These are phyloP conservation scores for Acorus calamus DNA, from an alignment of 106 monocot genomes.

Conservation along the genomic window DNA sequence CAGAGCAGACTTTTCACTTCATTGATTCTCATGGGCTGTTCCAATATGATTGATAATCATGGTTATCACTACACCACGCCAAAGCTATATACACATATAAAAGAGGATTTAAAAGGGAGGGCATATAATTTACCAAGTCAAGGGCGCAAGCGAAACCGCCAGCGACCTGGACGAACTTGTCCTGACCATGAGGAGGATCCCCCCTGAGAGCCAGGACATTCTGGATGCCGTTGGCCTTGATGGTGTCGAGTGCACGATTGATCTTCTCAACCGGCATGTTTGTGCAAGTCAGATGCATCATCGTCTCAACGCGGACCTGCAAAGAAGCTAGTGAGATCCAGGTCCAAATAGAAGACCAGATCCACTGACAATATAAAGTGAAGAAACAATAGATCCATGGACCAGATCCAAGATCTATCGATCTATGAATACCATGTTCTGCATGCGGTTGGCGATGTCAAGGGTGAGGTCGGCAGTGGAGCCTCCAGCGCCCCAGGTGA, in stretches of 20 bases:
- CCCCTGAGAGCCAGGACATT: constrained; percentile 97
- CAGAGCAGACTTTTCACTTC: too few relatives aligned
- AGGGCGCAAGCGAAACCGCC: too few relatives aligned
- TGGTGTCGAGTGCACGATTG: constrained; percentile 62
- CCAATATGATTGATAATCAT: too few relatives aligned
- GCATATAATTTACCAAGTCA: too few relatives aligned
- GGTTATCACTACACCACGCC: too few relatives aligned
- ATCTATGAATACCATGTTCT: constrained; percentile 57
- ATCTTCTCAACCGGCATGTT: constrained; percentile 96
- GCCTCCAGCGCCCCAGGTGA: constrained; percentile 87
- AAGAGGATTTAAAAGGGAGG: too few relatives aligned
- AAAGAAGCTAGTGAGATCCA: not conserved
- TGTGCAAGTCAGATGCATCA: constrained; percentile 96
- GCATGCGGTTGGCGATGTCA: constrained; percentile 84
- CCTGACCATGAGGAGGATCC: too few relatives aligned
- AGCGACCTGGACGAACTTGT: too few relatives aligned
- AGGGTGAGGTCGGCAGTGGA: constrained; percentile 85
- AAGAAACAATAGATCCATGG: not conserved
- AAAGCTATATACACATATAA: too few relatives aligned
- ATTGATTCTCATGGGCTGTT: too few relatives aligned
- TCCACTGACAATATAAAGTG: too few relatives aligned
- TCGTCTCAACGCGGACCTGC: constrained; percentile 80
- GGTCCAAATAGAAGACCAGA: constrained; percentile 1
- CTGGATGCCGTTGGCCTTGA: constrained; percentile 78
- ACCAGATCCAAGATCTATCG: not conserved